Base-by-base conservation (phyloP, 257 asterid genomes). In the Nicotiana knightiana region DNA sequence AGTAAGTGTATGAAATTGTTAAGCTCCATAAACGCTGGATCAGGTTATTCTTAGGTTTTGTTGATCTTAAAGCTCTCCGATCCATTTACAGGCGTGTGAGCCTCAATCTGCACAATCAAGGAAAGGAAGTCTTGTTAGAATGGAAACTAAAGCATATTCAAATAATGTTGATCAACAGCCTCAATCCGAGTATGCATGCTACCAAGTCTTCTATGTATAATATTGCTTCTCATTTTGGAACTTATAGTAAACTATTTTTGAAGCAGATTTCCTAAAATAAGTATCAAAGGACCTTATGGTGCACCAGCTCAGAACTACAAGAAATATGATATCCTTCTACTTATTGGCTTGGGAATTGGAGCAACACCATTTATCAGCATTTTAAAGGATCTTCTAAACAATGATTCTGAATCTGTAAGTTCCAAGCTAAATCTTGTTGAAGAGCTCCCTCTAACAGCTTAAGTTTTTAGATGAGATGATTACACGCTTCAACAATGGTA, bases 241-340 rank as follows among this genome's bases (percentile, higher is more conserved):
- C 84, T 86, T 65, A 82, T 21, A 21, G 24, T 21, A 21, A 21
- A 21, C 24, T 28, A 28, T 1, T 83, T n/a, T 68, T 39, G 77
- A 28, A 16, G 33, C 89, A 93, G 97, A 87, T 93, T 93, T 61
- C 97, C 98, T 1, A 37, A 76, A 64, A 91, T 94, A 18, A n/a
- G 87, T 59, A 87, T 93, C 21, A 96, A 90, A 87, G 99, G 99
- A 16, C 98, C 99, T 3, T 96, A 93, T 35, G 98, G 98, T 0
- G 99, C 99, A 28, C 98, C 99, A 7, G 96, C 99, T 9, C 99
- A 96, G 87, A 87, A 92, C 71, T 96, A 93, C 93, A 93, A 86
- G 91, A 93, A 93, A 79, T 94, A 88, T 11, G 98, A 94, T 85
- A 85, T 90, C 64, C 95, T 96, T 82, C 85, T 96, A 77, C 95